These are phyloP conservation scores for Cudoniella acicularis DNA, from an alignment of 495 filamentous ascomycete genomes.

Conservation along the genomic window DNA sequence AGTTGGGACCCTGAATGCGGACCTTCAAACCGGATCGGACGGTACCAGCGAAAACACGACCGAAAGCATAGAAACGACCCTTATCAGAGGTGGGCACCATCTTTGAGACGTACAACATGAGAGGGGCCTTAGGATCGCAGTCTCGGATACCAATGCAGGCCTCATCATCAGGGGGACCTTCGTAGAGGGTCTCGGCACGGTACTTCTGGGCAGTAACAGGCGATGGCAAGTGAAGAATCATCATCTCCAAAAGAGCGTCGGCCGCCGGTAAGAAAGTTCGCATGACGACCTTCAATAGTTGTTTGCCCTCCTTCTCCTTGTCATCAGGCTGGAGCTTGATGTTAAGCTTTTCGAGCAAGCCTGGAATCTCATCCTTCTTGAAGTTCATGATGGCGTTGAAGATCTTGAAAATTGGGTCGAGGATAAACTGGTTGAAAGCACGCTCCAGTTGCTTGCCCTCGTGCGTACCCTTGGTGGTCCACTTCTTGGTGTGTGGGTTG, in stretches of 20 bases:
- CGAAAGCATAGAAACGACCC: constrained; percentile 99
- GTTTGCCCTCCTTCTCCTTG: constrained; percentile 93
- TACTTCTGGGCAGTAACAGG: constrained; percentile 96
- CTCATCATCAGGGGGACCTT: constrained; percentile 91
- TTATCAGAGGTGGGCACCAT: constrained; percentile 99
- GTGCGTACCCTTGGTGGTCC: constrained; percentile 76
- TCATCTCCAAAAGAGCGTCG: constrained; percentile 99
- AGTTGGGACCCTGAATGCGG: constrained; percentile 99
- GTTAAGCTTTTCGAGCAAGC: constrained; percentile 83
- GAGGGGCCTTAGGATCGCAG: constrained; percentile 94
- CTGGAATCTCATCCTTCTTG: constrained; percentile 90
- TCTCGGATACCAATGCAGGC: constrained; percentile 92
- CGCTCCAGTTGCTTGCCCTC: constrained; percentile 91
- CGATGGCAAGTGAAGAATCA: constrained; percentile 98
- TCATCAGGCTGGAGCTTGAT: constrained; percentile 85
- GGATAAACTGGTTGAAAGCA: constrained; percentile 97
- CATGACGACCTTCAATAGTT: constrained; percentile 96
- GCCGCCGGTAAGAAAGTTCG: constrained; percentile 96
- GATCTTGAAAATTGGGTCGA: constrained; percentile 99
- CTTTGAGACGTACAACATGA: constrained; percentile 99
- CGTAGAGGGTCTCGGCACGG: constrained; percentile 97
- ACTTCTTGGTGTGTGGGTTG: constrained; percentile 99
- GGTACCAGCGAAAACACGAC: constrained; percentile 98
- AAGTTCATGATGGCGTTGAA: constrained; percentile 94
- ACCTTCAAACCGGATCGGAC: constrained; percentile 97